Evolutionary conservation across 1,139 yeast species (phyloP).

Genomic region (Blastobotrys capitulatus): DNA sequence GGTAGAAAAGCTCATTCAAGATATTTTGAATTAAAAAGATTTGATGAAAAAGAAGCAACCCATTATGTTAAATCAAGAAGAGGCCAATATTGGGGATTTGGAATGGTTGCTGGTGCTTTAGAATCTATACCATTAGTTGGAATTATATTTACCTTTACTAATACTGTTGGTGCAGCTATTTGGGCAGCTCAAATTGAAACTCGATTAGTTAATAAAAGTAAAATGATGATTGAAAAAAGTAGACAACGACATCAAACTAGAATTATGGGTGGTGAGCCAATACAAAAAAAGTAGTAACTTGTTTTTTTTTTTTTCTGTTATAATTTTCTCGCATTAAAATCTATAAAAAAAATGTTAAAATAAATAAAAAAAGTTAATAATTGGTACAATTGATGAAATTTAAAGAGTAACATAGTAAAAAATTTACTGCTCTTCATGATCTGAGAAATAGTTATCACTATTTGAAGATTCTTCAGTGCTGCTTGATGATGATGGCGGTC

Average conservation of each 20-base stretch:
- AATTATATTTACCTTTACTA: conserved; percentile 58
- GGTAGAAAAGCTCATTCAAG: conserved; percentile 54
- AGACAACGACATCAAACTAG: neutral
- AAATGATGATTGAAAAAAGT: conserved; percentile 1
- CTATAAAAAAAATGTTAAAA: neutral
- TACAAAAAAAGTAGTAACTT: neutral
- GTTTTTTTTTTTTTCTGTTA: neutral
- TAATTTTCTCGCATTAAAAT: too few relatives aligned
- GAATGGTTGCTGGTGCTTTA: conserved; percentile 50
- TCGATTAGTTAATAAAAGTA: conserved; percentile 3
- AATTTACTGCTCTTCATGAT: neutral
- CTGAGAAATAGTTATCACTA: neutral
- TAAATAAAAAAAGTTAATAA: neutral
- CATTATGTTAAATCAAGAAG: conserved; percentile 29
- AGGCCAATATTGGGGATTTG: conserved; percentile 44
- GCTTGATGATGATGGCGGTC: neutral
- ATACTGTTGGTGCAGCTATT: conserved; percentile 65
- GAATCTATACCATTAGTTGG: conserved; percentile 60
- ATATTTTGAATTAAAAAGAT: conserved; percentile 57
- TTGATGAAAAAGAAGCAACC: conserved; percentile 38
- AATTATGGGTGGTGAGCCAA: neutral
- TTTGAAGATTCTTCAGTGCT: neutral
- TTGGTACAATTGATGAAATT: too few relatives aligned
- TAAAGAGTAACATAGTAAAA: too few relatives aligned
- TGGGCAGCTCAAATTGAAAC: conserved; percentile 47